These are phyloP conservation scores for Pythium scleroteichum DNA, from an alignment of 352 stramenopile genomes.

Conservation along the genomic window DNA sequence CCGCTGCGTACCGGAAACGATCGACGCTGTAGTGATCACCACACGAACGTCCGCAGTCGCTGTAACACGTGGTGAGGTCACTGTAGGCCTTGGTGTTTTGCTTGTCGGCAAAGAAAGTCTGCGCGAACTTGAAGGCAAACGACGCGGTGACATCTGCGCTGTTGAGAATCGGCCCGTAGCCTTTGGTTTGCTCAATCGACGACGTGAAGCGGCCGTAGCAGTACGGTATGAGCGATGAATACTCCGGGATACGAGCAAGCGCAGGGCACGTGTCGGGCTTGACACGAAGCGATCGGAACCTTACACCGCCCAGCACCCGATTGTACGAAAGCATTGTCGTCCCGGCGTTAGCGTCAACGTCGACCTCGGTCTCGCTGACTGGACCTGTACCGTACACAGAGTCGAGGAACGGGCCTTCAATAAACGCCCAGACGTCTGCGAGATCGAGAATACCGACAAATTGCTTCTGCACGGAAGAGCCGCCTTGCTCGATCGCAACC, in stretches of 20 bases:
- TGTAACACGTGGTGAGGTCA: conserved; percentile 57
- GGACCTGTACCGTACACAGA: conserved; percentile 44
- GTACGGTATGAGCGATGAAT: conserved; percentile 55
- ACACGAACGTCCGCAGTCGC: conserved; percentile 44
- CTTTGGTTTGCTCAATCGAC: conserved; percentile 36
- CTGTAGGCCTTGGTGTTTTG: conserved; percentile 43
- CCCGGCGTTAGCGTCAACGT: conserved; percentile 13
- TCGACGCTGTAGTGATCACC: conserved; percentile 59
- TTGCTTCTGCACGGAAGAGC: conserved; percentile 34
- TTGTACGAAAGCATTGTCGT: conserved; percentile 54
- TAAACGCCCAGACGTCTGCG: conserved; percentile 60
- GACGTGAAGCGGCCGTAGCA: conserved; percentile 57
- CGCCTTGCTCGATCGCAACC: conserved; percentile 27
- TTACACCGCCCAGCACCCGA: conserved; percentile 50
- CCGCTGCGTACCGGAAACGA: conserved; percentile 43
- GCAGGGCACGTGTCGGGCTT: conserved; percentile 47
- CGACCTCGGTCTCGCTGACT: conserved; percentile 5
- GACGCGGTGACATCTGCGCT: conserved; percentile 44
- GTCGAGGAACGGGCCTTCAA: conserved; percentile 59
- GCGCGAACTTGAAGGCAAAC: conserved; percentile 45
- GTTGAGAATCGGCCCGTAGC: conserved; percentile 68
- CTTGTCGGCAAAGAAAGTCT: conserved; percentile 48
- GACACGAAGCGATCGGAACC: conserved; percentile 58
- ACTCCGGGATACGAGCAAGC: conserved; percentile 59
- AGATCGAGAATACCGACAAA: conserved; percentile 61